Evolutionary conservation across 768 basidiomycete genomes (phyloP).

Genomic region (Amanita inopinata): DNA sequence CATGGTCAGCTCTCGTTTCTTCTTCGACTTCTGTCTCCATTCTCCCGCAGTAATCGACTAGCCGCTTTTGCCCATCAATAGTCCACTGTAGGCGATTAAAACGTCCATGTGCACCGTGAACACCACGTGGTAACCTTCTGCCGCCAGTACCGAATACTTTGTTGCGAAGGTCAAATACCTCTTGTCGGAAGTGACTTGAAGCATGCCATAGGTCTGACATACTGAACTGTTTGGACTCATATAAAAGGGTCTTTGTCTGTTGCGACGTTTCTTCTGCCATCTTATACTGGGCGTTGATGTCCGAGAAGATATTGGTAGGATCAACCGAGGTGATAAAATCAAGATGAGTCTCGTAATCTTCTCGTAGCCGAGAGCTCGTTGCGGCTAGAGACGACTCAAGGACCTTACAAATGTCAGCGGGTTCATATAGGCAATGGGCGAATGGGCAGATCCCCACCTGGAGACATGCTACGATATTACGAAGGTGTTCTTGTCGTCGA

Average conservation of each 20-base stretch:
- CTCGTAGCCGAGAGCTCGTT: conserved; percentile 47
- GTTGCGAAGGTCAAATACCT: conserved; percentile 56
- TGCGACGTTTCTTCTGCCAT: conserved; percentile 46
- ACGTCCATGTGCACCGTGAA: conserved; percentile 46
- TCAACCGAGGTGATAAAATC: conserved; percentile 38
- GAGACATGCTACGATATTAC: conserved; percentile 51
- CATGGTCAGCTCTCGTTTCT: conserved; percentile 33
- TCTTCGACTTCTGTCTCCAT: conserved; percentile 75
- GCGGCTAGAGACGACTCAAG: conserved; percentile 43
- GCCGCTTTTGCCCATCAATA: conserved; percentile 47
- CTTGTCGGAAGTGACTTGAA: conserved; percentile 47
- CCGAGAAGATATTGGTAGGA: conserved; percentile 36
- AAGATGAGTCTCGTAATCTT: conserved; percentile 47
- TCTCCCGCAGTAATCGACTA: conserved; percentile 60
- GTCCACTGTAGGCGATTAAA: conserved; percentile 66
- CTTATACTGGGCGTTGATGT: conserved; percentile 39
- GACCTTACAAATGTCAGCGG: conserved; percentile 23
- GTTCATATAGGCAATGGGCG: background rate
- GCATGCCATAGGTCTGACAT: conserved; percentile 59
- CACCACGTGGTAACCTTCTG: conserved; percentile 36
- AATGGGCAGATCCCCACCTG: conserved; percentile 26
- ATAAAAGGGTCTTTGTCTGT: conserved; percentile 56
- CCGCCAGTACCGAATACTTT: conserved; percentile 59
- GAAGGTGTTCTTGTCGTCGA: conserved; percentile 57
- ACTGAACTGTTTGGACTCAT: conserved; percentile 63